These are phyloP conservation scores for Globisporangium cylindrosporum DNA, from an alignment of 352 stramenopile species.

Conservation along the genomic window DNA sequence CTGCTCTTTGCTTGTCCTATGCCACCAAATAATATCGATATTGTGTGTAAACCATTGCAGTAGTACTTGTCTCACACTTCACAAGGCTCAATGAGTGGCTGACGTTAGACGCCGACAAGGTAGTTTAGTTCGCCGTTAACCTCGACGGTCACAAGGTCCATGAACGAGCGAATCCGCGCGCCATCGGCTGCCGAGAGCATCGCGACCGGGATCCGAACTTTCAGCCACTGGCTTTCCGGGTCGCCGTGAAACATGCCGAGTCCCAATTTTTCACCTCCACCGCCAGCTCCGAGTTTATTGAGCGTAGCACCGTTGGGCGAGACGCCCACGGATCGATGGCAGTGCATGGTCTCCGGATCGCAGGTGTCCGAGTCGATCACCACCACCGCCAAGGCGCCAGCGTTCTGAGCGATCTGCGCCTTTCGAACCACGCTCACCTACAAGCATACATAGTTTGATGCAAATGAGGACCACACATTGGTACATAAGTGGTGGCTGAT, in stretches of 20 bases:
- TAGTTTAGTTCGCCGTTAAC: constrained; percentile 18
- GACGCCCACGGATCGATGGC: constrained; percentile 3
- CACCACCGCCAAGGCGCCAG: constrained; percentile 12
- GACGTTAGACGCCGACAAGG: constrained; percentile 9
- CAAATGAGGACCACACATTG: too few relatives aligned
- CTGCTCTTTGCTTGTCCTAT: too few relatives aligned
- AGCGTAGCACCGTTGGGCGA: not conserved
- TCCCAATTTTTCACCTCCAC: not conserved
- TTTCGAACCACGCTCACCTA: constrained; percentile 16
- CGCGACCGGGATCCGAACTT: constrained; percentile 12
- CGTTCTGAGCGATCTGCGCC: constrained; percentile 10
- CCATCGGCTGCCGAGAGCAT: constrained; percentile 14
- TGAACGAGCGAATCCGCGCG: constrained; percentile 13
- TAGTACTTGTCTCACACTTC: too few relatives aligned
- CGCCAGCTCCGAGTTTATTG: not conserved
- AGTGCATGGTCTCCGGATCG: constrained; percentile 16
- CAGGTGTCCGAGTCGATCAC: constrained; percentile 14
- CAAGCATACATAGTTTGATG: too few relatives aligned
- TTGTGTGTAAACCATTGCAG: too few relatives aligned
- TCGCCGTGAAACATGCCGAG: constrained; percentile 9
- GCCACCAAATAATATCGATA: too few relatives aligned
- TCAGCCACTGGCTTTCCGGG: constrained; percentile 9
- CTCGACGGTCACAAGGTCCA: constrained; percentile 12
- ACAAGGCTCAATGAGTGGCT: not conserved
- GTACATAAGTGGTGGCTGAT: too few relatives aligned